phyloP scores from a whole-genome alignment of 495 filamentous ascomycete species.

The Diplogelasinospora grovesii region DNA sequence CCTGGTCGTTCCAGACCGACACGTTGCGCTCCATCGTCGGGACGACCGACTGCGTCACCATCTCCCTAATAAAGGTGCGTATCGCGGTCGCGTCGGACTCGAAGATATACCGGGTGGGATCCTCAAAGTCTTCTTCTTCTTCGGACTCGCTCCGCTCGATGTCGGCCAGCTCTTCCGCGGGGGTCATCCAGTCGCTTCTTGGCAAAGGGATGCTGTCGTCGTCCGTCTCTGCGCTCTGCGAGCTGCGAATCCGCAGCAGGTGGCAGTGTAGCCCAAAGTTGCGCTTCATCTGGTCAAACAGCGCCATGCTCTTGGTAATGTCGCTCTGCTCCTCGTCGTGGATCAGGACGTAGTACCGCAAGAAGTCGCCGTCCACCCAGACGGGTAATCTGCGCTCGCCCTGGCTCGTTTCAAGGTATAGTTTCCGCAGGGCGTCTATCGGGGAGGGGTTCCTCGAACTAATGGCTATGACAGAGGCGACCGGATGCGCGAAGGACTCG shows the following conservation, averaged over 20 bases:
- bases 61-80: conserved; percentile 79
- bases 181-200: conserved; percentile 79
- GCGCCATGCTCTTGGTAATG: conserved; percentile 73
- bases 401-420: conserved; percentile 70
- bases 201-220: conserved; percentile 84
- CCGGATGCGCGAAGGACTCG: conserved; percentile 90
- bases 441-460: conserved; percentile 76
- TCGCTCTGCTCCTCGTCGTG: conserved; percentile 95
- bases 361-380: conserved; percentile 82
- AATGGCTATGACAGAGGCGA: conserved; percentile 92
- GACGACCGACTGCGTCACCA: conserved; percentile 85
- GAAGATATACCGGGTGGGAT: conserved; percentile 71
- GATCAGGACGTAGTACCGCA: conserved; percentile 94
- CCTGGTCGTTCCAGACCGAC: conserved; percentile 93
- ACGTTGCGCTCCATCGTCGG: conserved; percentile 91
- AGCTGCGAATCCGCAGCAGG: conserved; percentile 74
- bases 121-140: conserved; percentile 56
- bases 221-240: conserved; percentile 80
- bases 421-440: conserved; percentile 71
- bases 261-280: conserved; percentile 96
- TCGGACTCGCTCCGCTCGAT: conserved; percentile 53
- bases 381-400: conserved; percentile 61
- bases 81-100: conserved; percentile 88
- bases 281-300: conserved; percentile 97
- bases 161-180: conserved; percentile 72